Evolutionary conservation across 1,284 basidiomycete species (phyloP).

Genomic region (Schizophyllum commune): DNA sequence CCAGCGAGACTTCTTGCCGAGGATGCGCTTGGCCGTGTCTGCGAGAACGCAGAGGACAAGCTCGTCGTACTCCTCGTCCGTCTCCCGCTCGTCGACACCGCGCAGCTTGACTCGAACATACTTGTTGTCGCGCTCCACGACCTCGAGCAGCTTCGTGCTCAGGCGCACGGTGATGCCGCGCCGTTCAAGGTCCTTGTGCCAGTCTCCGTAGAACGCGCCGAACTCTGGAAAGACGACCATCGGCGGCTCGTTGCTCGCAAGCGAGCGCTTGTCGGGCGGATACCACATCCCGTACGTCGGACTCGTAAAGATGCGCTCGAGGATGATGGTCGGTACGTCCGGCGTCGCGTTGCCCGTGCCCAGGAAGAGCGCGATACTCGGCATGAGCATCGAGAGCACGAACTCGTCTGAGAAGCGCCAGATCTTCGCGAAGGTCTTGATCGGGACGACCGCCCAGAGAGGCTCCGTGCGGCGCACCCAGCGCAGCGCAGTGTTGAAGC

Average conservation of each 20-base stretch:
- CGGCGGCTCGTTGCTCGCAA: slow-evolving; percentile 21
- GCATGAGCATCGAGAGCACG: slow-evolving; percentile 49
- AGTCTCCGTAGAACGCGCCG: neutral
- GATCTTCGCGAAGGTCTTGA: slow-evolving; percentile 45
- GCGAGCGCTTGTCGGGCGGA: slow-evolving; percentile 31
- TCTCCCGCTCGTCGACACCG: slow-evolving; percentile 16
- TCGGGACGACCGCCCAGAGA: slow-evolving; percentile 15
- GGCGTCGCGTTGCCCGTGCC: slow-evolving; percentile 58
- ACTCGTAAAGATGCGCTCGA: slow-evolving; percentile 51
- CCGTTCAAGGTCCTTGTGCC: neutral
- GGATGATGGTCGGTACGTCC: slow-evolving; percentile 47
- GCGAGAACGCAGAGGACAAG: slow-evolving; percentile 54
- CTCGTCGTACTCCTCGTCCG: slow-evolving; percentile 44
- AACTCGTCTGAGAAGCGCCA: slow-evolving; percentile 28
- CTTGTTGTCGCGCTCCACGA: neutral
- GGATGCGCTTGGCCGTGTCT: slow-evolving; percentile 47
- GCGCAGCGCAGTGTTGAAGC: neutral
- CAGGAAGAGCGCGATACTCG: slow-evolving; percentile 50
- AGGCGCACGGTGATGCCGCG: neutral
- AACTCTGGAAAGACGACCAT: slow-evolving; percentile 1
- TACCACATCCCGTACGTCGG: slow-evolving; percentile 28
- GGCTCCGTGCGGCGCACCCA: neutral
- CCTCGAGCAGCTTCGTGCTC: neutral
- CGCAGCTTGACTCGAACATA: slow-evolving; percentile 15
- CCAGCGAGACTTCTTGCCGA: slow-evolving; percentile 47